Conservation (phyloP, 768 basidiomycete genomes). For the Hebeloma cylindrosporum region DNA sequence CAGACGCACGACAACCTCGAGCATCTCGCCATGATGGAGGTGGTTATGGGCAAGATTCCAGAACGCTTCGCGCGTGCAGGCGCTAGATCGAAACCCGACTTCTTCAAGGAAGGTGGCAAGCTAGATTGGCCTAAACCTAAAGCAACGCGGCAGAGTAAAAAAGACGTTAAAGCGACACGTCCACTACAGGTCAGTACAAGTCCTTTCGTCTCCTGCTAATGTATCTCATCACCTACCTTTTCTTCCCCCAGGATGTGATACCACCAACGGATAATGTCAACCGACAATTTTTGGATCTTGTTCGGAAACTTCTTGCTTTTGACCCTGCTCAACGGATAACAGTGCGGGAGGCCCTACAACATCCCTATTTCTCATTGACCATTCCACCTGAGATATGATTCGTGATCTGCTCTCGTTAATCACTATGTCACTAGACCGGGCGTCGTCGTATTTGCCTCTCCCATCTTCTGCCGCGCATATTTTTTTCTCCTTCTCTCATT, state of each 20-base stretch:
- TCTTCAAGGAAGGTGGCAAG: constrained; percentile 83
- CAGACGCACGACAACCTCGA: constrained; percentile 99
- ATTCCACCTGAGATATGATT: constrained; percentile 68
- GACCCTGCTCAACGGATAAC: constrained; percentile 88
- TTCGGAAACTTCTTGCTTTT: constrained; percentile 83
- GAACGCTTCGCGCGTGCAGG: constrained; percentile 77
- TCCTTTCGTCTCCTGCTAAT: constrained; percentile 8
- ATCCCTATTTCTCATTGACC: constrained; percentile 78
- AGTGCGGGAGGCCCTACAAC: constrained; percentile 83
- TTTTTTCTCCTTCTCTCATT: no score
- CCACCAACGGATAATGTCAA: constrained; percentile 73
- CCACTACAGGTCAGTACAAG: constrained; percentile 62
- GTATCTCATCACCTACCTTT: constrained; percentile 4
- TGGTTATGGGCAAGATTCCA: constrained; percentile 98
- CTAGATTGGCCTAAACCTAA: constrained; percentile 93
- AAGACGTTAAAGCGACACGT: constrained; percentile 88
- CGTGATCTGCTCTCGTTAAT: constrained; percentile 4
- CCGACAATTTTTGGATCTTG: constrained; percentile 82
- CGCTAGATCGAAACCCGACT: constrained; percentile 83
- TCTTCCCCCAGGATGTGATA: constrained; percentile 70
- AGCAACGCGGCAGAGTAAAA: constrained; percentile 86
- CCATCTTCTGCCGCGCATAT: constrained; percentile 26
- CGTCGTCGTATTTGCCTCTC: constrained; percentile 19
- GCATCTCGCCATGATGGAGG: constrained; percentile 99
- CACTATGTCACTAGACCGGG: constrained; percentile 18